Conservation (phyloP, 1,284 basidiomycete species). For the Polyporus tsugae region DNA sequence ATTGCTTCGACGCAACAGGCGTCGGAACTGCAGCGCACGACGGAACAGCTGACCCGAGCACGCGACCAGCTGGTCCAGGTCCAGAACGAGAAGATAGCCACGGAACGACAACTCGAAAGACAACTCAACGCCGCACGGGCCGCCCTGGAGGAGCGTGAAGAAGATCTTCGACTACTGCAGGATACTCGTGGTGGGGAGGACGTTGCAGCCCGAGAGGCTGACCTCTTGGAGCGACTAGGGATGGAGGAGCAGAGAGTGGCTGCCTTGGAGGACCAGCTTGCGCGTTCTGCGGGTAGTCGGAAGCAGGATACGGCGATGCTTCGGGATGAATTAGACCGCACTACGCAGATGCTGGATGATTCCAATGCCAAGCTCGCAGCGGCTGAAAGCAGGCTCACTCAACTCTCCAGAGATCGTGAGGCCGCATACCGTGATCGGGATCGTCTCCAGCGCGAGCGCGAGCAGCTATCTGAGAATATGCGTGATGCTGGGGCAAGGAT, state of each 20-base stretch:
- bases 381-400: conserved; percentile 46
- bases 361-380: conserved; percentile 50
- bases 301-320: conserved; percentile 33
- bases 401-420: conserved; percentile 55
- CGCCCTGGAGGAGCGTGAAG: conserved; percentile 60
- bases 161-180: conserved; percentile 59
- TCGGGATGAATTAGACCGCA: conserved; percentile 42
- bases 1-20: conserved; percentile 53
- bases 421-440: conserved; percentile 53
- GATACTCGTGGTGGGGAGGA: conserved; percentile 30
- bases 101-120: conserved; percentile 53
- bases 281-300: conserved; percentile 24
- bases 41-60: conserved; percentile 55
- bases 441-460: conserved; percentile 40
- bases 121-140: conserved; percentile 53
- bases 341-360: conserved; percentile 52
- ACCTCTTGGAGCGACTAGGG: conserved; percentile 36
- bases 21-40: conserved; percentile 48
- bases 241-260: conserved; percentile 34
- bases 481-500: conserved; percentile 41
- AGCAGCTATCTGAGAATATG: conserved; percentile 40
- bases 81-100: conserved; percentile 67
- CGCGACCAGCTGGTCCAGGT: conserved; percentile 57
- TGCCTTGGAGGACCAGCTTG: conserved; percentile 38
- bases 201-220: conserved; percentile 30